Conservation (phyloP, 2,329 filamentous ascomycete genomes). For the Trichophyton benhamiae region DNA sequence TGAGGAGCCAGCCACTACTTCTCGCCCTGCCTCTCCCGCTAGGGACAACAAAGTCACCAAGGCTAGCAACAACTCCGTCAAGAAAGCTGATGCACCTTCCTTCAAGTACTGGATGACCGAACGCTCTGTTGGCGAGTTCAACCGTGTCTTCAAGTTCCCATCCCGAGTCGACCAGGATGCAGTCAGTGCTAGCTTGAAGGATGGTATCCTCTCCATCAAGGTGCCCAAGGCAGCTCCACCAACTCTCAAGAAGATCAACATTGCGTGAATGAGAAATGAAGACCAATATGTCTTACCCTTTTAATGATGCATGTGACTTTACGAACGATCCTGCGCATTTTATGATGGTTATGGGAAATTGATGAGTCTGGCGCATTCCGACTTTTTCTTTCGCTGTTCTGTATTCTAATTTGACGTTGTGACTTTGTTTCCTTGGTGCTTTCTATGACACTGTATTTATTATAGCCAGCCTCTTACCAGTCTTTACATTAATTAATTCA, state of each 20-base stretch:
- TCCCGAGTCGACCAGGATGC: conserved; percentile 44
- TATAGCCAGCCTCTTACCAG: neutral
- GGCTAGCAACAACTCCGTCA: conserved; percentile 12
- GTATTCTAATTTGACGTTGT: neutral
- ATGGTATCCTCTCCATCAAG: conserved; percentile 44
- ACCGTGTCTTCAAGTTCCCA: conserved; percentile 46
- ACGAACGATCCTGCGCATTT: neutral
- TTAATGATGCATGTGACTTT: neutral
- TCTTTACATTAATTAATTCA: neutral
- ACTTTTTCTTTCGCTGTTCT: neutral
- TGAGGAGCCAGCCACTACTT: conserved; percentile 21
- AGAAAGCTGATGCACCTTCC: conserved; percentile 16
- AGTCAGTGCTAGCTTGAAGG: conserved; percentile 47
- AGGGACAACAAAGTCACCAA: conserved; percentile 19
- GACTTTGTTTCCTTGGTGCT: neutral
- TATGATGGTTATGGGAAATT: neutral
- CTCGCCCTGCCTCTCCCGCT: conserved; percentile 10
- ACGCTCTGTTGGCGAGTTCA: conserved; percentile 46
- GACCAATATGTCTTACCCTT: neutral
- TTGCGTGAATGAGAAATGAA: conserved; percentile 17
- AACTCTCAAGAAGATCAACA: conserved; percentile 40
- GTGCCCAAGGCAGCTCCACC: conserved; percentile 44
- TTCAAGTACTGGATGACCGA: conserved; percentile 45
- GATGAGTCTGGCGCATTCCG: neutral
- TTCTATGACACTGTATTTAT: neutral